These are phyloP conservation scores for Noccaea caerulescens DNA, from an alignment of 345 rosid genomes.

Conservation along the genomic window DNA sequence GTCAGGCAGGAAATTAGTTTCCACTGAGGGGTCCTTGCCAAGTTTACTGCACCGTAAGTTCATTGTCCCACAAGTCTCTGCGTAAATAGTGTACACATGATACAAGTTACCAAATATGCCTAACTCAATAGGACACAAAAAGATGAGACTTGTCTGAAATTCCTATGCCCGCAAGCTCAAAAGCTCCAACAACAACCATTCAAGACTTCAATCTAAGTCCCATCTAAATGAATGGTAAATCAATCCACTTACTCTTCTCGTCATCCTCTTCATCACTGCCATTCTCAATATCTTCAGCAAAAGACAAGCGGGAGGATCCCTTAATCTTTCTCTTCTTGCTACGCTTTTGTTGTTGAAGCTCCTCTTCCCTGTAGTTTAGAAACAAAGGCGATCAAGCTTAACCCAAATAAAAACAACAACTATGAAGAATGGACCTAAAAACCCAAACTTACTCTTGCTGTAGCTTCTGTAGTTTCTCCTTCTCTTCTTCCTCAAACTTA, in stretches of 20 bases:
- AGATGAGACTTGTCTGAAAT: background rate
- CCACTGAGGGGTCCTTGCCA: conserved; percentile 97
- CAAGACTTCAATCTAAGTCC: background rate
- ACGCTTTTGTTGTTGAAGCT: conserved; percentile 82
- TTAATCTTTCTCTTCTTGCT: conserved; percentile 84
- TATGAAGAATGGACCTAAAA: background rate
- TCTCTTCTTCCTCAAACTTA: conserved; percentile 96
- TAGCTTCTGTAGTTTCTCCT: conserved; percentile 92
- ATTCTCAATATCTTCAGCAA: conserved; percentile 80
- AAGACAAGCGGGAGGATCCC: conserved; percentile 78
- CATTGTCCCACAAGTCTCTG: conserved; percentile 51
- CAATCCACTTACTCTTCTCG: conserved; percentile 50
- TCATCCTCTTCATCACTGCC: conserved; percentile 79
- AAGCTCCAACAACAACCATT: conserved; percentile 26
- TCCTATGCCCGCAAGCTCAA: conserved; percentile 10
- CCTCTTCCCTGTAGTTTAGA: conserved; percentile 73
- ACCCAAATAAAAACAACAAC: background rate
- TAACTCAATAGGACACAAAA: background rate
- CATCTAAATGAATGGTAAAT: background rate
- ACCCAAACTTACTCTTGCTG: conserved; percentile 75
- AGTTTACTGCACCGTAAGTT: conserved; percentile 59
- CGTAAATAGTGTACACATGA: background rate
- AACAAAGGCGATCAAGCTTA: conserved; percentile 6
- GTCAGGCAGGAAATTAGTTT: conserved; percentile 97
- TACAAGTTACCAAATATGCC: conserved; percentile 6